Evolutionary conservation across 257 asterid species (phyloP), one percentile per base, ranked within the genome.

Genomic region (Cordia subcordata): DNA sequence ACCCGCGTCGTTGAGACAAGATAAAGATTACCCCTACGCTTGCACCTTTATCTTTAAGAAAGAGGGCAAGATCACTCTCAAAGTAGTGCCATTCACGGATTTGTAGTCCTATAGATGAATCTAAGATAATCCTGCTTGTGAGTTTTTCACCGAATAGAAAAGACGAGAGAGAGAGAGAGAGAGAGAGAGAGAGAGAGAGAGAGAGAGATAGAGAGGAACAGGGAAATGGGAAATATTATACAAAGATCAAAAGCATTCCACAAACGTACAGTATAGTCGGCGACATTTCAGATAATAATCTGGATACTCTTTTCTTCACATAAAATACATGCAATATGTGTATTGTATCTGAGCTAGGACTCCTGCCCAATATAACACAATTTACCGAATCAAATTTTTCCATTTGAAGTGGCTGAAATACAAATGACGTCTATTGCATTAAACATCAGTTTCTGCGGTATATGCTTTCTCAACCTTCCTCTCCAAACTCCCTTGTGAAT

Each of bases 401-500:
- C 35, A 27, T 3, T 27, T 27, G 35, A 42, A 42, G 47, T 42
- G 47, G 35, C 35, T 42, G 10, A 42, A 61, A 72, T 74, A 74
- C 85, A 78, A 55, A 62, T 56, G 51, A 55, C 54, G 58, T 49
- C 63, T 65, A 60, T n/a, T 52, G 68, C 60, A 51, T 6, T n/a
- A 20, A 42, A 42, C 47, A 42, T 42, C 18, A 12, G n/a, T 10
- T n/a, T 32, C 22, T 19, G 13, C 11, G 19, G 12, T 4, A n/a
- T 68, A 53, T 13, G 38, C 50, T 60, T 65, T 70, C 49, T 88
- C 82, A 93, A 40, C 99, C 99, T 82, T 93, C 99, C 79, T 93
- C 97, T 14, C 99, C 99, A 10, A 88, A 88, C 75, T 93, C 99
- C 75, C 70, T 70, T 53, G 97, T 89, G 77, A 89, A 93, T 79